Conservation (phyloP, 2,329 filamentous ascomycete species). For the Fusarium compactum region DNA sequence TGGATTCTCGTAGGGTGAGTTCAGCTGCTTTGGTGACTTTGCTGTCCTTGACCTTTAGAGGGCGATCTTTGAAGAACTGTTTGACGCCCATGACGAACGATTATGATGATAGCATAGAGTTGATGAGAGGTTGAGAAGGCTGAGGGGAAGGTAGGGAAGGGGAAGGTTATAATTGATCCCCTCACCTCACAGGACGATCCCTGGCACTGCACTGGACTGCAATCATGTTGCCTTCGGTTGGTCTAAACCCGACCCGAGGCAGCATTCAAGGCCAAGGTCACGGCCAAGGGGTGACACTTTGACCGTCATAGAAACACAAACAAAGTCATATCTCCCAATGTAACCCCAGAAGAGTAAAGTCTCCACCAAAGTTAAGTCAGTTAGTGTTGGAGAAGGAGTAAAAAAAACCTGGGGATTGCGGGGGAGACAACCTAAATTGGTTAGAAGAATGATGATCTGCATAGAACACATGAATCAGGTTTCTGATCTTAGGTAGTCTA, state of each 20-base stretch:
- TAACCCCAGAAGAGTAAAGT: conserved; percentile 35
- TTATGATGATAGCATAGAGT: neutral
- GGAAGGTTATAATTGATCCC: conserved; percentile 16
- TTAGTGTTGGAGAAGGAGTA: conserved; percentile 35
- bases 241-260: conserved; percentile 36
- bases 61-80: conserved; percentile 59
- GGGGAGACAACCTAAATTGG: conserved; percentile 16
- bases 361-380: neutral
- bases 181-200: neutral
- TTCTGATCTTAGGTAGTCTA: neutral
- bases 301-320: conserved; percentile 17
- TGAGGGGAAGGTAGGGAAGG: neutral
- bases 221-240: conserved; percentile 17
- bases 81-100: conserved; percentile 56
- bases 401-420: conserved; percentile 37
- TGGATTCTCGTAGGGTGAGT: conserved; percentile 74
- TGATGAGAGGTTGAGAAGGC: neutral
- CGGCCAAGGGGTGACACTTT: conserved; percentile 5
- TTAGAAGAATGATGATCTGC: conserved; percentile 14
- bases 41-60: conserved; percentile 59
- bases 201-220: neutral
- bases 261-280: neutral
- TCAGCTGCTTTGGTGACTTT: conserved; percentile 60
- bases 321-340: neutral
- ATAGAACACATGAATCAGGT: conserved; percentile 28